Conservation (phyloP, 768 basidiomycete genomes). For the Amanita rubescens region DNA sequence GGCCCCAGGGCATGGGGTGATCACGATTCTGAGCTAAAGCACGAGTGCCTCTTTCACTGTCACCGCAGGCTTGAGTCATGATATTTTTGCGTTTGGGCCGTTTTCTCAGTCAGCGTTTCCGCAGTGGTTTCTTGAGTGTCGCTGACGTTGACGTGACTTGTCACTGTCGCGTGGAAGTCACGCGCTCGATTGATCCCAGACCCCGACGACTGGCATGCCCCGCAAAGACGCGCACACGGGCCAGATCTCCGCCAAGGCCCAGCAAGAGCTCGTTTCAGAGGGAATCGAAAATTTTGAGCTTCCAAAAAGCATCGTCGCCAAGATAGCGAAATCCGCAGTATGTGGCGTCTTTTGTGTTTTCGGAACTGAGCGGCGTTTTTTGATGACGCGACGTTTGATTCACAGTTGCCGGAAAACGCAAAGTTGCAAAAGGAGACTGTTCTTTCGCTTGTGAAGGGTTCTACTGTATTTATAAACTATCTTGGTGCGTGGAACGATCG, state of each 20-base stretch:
- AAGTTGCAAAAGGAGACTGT: conserved; percentile 91
- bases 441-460: conserved; percentile 75
- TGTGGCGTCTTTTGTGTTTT: conserved; percentile 14
- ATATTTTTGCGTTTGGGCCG: no score
- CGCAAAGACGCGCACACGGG: conserved; percentile 55
- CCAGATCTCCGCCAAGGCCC: conserved; percentile 61
- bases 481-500: conserved; percentile 42
- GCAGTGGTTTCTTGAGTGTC: no score
- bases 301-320: conserved; percentile 75
- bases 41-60: no score
- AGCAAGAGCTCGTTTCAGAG: conserved; percentile 73
- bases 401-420: conserved; percentile 72
- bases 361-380: not conserved
- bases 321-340: conserved; percentile 81
- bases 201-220: conserved; percentile 40
- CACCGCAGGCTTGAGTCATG: no score
- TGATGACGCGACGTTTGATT: not conserved
- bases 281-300: conserved; percentile 89
- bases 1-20: no score
- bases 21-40: no score
- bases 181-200: not conserved
- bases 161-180: not conserved
- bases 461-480: conserved; percentile 94
- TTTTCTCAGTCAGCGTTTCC: no score
- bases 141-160: no score